Evolutionary conservation across 345 rosid genomes (phyloP), one percentile per base, ranked within the genome.

Genomic region (Aquilaria malaccensis): DNA sequence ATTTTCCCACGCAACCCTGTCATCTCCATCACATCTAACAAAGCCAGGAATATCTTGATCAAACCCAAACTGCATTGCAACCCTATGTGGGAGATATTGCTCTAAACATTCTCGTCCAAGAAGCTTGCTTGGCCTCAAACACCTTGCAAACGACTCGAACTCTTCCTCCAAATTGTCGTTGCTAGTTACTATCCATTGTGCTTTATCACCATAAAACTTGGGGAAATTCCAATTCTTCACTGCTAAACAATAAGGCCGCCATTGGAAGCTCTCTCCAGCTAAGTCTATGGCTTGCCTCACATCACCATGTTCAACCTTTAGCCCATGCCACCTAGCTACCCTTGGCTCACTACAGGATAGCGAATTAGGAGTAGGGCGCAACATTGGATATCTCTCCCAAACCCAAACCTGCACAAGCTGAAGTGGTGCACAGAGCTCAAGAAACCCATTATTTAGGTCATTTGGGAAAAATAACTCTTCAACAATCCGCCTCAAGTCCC

Each of bases 61-160:
- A 52, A 86, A 9, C 9, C 87, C 89, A n/a, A 86, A 83, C 69
- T 86, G 89, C 80, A 70, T 67, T n/a, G 74, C 78, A 10, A 81
- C 83, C 7, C 85, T 63, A 60, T 80, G 76, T 0, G 87, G 94
- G 15, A 63, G 72, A 64, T 84, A 84, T 30, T 66, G 46, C 48
- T 77, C 73, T 45, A 72, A 52, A 52, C 68, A 64, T 0, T 51
- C 64, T 2, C 64, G n/a, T 31, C 90, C 87, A 43, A 79, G 77
- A 45, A 86, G 73, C 61, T 66, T 60, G 41, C 76, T 70, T 2
- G 65, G 70, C 65, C 67, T 67, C 63, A 70, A 64, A 56, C 63
- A 76, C 30, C 48, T 66, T 64, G 71, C 74, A 66, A 73, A 73
- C 30, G 70, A 67, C 46, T 65, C 3, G 5, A 65, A n/a, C 9